Evolutionary conservation across 225 moss, liverwort and hornwort species (phyloP).

Genomic region (Physcomitrium patens): DNA sequence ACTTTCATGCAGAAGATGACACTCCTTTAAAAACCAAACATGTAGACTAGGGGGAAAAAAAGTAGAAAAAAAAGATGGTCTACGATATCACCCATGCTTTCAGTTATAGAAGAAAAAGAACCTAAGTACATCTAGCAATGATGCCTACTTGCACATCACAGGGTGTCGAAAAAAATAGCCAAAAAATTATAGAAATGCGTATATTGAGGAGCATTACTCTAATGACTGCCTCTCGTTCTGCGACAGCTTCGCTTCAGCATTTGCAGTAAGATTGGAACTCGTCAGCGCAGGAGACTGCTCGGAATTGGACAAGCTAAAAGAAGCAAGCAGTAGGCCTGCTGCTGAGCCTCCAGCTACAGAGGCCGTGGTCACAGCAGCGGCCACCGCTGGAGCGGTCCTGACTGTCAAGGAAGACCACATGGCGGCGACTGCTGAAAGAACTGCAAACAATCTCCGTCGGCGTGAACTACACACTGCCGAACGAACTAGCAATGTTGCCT

Average conservation of each 20-base stretch:
- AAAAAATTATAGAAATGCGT: conserved; percentile 10
- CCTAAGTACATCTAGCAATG: neutral
- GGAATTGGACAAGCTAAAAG: conserved; percentile 26
- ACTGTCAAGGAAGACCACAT: conserved; percentile 41
- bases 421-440: neutral
- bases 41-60: too few relatives aligned
- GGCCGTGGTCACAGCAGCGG: conserved; percentile 40
- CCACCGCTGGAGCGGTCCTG: conserved; percentile 38
- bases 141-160: conserved; percentile 25
- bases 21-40: too few relatives aligned
- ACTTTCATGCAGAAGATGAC: too few relatives aligned
- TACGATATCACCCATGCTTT: neutral
- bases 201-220: neutral
- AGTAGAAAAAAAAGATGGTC: neutral
- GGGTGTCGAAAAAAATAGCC: conserved; percentile 24
- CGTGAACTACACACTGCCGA: neutral
- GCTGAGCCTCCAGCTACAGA: conserved; percentile 40
- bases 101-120: neutral
- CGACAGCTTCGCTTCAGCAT: conserved; percentile 17
- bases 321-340: conserved; percentile 34
- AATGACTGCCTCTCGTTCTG: conserved; percentile 16
- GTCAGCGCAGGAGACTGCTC: conserved; percentile 29
- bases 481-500: neutral
- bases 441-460: neutral
- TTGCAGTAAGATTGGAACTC: conserved; percentile 1